These are phyloP conservation scores for Phialophora expanda DNA, from an alignment of 2,329 filamentous ascomycete genomes.

Conservation along the genomic window DNA sequence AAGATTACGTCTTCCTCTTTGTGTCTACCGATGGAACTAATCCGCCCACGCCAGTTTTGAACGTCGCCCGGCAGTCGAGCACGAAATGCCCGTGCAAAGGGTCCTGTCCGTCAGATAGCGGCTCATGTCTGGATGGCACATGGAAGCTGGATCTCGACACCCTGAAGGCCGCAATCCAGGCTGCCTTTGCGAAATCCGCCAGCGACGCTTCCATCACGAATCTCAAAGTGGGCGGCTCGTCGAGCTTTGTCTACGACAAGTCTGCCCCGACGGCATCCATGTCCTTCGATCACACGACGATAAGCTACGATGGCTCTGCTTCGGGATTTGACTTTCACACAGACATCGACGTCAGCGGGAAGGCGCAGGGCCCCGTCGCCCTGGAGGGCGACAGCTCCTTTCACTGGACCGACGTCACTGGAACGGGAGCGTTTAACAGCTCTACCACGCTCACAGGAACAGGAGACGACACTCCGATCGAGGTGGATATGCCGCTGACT, in stretches of 20 bases:
- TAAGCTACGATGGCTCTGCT: conserved; percentile 2
- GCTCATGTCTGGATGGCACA: not conserved
- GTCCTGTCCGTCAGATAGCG: not conserved
- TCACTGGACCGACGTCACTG: not conserved
- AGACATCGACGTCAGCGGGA: conserved; percentile 6
- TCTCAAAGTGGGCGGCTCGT: conserved; percentile 2
- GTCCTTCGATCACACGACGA: conserved; percentile 1
- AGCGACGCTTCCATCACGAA: not conserved
- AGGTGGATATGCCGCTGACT: conserved; percentile 1
- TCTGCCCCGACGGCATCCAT: conserved; percentile 1
- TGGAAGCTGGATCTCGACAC: conserved; percentile 4
- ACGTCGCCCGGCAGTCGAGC: not conserved
- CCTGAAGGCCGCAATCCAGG: not conserved
- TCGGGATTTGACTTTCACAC: not conserved
- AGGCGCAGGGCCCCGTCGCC: not conserved
- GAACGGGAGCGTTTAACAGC: not conserved
- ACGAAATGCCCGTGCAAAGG: not conserved
- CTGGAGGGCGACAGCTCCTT: not conserved
- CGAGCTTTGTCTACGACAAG: conserved; percentile 3
- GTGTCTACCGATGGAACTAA: not conserved
- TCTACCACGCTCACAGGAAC: not conserved
- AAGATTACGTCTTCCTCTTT: conserved; percentile 1
- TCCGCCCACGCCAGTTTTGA: not conserved
- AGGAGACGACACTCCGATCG: conserved; percentile 6
- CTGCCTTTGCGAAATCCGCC: not conserved